These are phyloP conservation scores for Trametes cubensis DNA, from an alignment of 768 basidiomycete species.

Conservation along the genomic window DNA sequence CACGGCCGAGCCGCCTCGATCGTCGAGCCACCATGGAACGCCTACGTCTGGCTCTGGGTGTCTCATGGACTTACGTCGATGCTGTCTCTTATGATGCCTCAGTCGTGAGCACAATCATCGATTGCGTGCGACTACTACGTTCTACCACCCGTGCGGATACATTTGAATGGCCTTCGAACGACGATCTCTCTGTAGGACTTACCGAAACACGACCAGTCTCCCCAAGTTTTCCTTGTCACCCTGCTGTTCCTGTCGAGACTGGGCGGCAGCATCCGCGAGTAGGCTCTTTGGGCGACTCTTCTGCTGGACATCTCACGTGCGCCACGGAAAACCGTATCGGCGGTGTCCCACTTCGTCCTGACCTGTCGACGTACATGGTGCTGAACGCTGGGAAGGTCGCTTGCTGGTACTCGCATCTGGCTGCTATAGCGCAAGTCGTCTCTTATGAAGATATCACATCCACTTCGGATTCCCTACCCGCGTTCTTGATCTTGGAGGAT, in stretches of 20 bases:
- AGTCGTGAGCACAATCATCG: constrained; percentile 44
- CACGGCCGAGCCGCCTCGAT: constrained; percentile 58
- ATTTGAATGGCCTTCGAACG: constrained; percentile 31
- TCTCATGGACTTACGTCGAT: constrained; percentile 58
- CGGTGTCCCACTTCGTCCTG: constrained; percentile 35
- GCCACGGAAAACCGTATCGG: constrained; percentile 33
- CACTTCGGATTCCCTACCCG: constrained; percentile 31
- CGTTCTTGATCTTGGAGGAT: constrained; percentile 70
- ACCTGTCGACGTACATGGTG: constrained; percentile 48
- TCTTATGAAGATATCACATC: not conserved
- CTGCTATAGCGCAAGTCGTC: constrained; percentile 49
- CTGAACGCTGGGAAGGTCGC: constrained; percentile 65
- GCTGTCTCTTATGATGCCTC: constrained; percentile 47
- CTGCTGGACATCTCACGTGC: constrained; percentile 41
- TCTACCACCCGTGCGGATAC: not conserved
- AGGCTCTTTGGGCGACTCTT: not conserved
- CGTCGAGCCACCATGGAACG: constrained; percentile 60
- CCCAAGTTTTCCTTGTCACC: not conserved
- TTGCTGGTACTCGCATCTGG: constrained; percentile 73
- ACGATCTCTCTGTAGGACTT: not conserved
- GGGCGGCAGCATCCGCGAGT: not conserved
- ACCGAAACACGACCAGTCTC: not conserved
- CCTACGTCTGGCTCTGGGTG: constrained; percentile 47
- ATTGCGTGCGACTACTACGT: constrained; percentile 41
- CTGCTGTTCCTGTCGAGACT: not conserved